These are phyloP conservation scores for Blechomonas ayalai DNA, from an alignment of 208 protist genomes.

Conservation along the genomic window DNA sequence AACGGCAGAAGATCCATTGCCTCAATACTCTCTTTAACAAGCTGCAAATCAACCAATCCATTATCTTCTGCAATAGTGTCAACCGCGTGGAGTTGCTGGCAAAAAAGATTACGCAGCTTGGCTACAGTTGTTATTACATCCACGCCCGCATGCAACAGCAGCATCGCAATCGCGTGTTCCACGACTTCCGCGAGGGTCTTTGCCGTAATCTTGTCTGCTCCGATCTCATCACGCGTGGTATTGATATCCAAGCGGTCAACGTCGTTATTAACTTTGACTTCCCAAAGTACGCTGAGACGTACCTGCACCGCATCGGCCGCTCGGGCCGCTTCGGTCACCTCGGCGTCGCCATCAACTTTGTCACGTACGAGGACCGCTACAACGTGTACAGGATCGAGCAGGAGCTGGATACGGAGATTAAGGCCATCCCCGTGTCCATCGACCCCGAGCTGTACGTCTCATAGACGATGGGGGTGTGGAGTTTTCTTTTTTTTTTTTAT, in stretches of 20 bases:
- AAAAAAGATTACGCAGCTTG: constrained; percentile 99
- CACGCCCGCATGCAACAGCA: constrained; percentile 98
- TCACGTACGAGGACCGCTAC: constrained; percentile 96
- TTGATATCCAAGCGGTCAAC: constrained; percentile 99
- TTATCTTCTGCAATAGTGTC: constrained; percentile 99
- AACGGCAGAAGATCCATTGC: constrained; percentile 99
- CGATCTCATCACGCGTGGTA: constrained; percentile 99
- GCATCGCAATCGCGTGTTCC: constrained; percentile 98
- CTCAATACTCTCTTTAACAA: constrained; percentile 99
- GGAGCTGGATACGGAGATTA: constrained; percentile 99
- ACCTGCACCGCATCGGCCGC: constrained; percentile 97
- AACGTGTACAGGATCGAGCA: constrained; percentile 97
- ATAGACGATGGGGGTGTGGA: constrained; percentile 18
- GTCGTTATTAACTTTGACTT: constrained; percentile 99
- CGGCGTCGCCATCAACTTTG: constrained; percentile 98
- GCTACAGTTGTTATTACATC: constrained; percentile 99
- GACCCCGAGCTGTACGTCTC: constrained; percentile 93
- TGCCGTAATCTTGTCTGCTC: constrained; percentile 99
- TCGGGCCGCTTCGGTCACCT: constrained; percentile 97
- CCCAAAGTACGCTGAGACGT: constrained; percentile 97
- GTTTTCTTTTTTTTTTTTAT: background rate
- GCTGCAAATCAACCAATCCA: constrained; percentile 99
- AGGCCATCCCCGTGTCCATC: constrained; percentile 96
- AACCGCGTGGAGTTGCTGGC: constrained; percentile 98
- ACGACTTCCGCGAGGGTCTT: constrained; percentile 97